Evolutionary conservation across 331 rosid genomes (phyloP).

Genomic region (Rhamnella rubrinervis): DNA sequence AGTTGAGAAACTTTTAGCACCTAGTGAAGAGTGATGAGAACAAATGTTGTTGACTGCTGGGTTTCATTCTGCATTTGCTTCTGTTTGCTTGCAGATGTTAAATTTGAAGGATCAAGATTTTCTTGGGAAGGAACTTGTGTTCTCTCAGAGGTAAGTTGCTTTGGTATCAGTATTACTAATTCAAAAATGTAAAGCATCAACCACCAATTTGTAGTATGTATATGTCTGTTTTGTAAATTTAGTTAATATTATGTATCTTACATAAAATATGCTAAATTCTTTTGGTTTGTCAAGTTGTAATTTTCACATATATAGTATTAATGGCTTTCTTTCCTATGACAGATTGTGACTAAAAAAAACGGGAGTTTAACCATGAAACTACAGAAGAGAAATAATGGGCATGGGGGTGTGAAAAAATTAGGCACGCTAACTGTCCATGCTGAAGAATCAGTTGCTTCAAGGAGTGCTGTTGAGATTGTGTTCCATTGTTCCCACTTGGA

Average conservation of each 20-base stretch:
- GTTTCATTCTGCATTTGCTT: constrained; percentile 5
- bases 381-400: constrained; percentile 29
- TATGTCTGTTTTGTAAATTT: too few species aligned
- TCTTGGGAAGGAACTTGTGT: constrained; percentile 77
- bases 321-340: constrained; percentile 3
- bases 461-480: constrained; percentile 53
- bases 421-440: constrained; percentile 74
- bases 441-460: constrained; percentile 71
- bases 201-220: too few species aligned
- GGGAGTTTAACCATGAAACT: constrained; percentile 54
- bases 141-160: constrained; percentile 67
- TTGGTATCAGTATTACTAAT: neutral
- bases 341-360: constrained; percentile 72
- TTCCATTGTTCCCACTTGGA: constrained; percentile 74
- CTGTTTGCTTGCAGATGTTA: constrained; percentile 45
- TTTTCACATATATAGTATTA: neutral
- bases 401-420: constrained; percentile 35
- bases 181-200: neutral
- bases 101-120: constrained; percentile 74
- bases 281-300: neutral
- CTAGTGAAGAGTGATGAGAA: neutral
- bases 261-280: neutral
- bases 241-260: too few species aligned
- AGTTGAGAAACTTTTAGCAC: neutral
- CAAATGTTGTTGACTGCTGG: neutral